Evolutionary conservation across 2,329 filamentous ascomycete genomes (phyloP).

Genomic region (Penicillium sp.): DNA sequence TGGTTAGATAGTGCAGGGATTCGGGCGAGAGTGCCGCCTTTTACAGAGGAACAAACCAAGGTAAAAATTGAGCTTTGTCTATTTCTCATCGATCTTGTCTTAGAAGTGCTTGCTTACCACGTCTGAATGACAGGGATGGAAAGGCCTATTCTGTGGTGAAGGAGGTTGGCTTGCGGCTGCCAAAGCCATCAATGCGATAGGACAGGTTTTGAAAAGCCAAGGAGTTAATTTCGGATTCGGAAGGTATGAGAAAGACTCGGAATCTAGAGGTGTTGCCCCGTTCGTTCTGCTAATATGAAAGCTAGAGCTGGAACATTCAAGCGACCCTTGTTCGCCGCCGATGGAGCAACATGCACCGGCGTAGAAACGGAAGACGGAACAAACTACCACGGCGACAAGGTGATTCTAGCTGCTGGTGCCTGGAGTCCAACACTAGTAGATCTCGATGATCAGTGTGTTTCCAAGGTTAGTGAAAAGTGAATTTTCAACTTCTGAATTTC

Average conservation of each 20-base stretch:
- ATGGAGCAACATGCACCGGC: conserved; percentile 40
- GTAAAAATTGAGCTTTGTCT: conserved; percentile 13
- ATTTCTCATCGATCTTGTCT: background rate
- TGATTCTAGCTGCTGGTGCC: conserved; percentile 42
- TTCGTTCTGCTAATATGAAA: background rate
- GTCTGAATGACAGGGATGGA: conserved; percentile 40
- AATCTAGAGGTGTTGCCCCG: background rate
- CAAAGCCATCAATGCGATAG: conserved; percentile 50
- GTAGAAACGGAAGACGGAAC: conserved; percentile 45
- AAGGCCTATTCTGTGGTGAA: conserved; percentile 45
- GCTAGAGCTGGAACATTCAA: conserved; percentile 46
- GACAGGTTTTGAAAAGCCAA: conserved; percentile 36
- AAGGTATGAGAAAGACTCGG: conserved; percentile 19
- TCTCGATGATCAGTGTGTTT: conserved; percentile 45
- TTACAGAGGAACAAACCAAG: conserved; percentile 43
- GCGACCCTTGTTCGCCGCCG: conserved; percentile 40
- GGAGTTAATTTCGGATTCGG: conserved; percentile 48
- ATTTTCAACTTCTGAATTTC: conserved; percentile 25
- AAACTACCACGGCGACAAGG: conserved; percentile 45
- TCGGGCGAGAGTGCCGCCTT: conserved; percentile 40
- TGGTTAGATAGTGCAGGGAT: conserved; percentile 51
- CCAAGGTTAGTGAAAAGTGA: conserved; percentile 38
- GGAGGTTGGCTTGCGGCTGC: conserved; percentile 51
- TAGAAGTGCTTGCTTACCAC: background rate
- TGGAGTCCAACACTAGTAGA: conserved; percentile 17